A percentile compares a stretch with the other conserved stretches of the same genome.
phyloP scores from a whole-genome alignment of 495 filamentous ascomycete genomes.

The Tirmania nivea region DNA sequence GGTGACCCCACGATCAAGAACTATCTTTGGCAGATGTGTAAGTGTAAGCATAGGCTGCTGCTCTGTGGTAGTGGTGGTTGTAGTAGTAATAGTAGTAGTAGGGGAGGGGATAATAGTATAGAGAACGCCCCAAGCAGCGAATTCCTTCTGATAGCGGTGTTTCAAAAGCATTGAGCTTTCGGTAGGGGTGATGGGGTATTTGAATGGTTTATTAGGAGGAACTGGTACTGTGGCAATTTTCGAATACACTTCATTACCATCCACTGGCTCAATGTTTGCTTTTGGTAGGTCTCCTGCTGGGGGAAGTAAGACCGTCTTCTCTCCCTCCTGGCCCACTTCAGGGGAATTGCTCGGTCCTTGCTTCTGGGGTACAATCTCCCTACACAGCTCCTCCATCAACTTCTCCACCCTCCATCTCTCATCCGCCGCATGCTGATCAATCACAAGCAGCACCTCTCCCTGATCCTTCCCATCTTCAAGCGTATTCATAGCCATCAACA shows the following conservation, averaged over 20 bases:
- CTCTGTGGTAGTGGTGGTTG: too few species aligned
- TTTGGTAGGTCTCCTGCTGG: not conserved
- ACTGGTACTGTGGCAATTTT: not conserved
- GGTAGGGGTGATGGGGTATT: not conserved
- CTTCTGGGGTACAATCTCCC: not conserved
- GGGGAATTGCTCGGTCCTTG: too few species aligned
- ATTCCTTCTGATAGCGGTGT: not conserved
- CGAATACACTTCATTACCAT: not conserved
- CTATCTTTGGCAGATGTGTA: not conserved
- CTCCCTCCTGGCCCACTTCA: too few species aligned
- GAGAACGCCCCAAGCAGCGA: not conserved
- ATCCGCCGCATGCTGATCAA: conserved; percentile 92
- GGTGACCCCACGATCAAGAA: not conserved
- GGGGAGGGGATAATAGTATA: not conserved
- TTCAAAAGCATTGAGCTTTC: not conserved
- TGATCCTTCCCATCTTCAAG: not conserved
- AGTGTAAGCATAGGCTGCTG: not conserved
- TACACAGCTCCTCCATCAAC: conserved; percentile 35
- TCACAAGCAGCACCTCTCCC: conserved; percentile 36
- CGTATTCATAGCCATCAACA: conserved; percentile 19
- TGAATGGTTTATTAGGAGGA: not conserved
- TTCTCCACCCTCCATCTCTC: conserved; percentile 65
- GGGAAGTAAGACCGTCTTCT: not conserved
- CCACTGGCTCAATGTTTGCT: not conserved
- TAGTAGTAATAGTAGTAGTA: too few species aligned